These are phyloP conservation scores for Larix sibirica DNA, from an alignment of 83 land plant species.

Conservation along the genomic window DNA sequence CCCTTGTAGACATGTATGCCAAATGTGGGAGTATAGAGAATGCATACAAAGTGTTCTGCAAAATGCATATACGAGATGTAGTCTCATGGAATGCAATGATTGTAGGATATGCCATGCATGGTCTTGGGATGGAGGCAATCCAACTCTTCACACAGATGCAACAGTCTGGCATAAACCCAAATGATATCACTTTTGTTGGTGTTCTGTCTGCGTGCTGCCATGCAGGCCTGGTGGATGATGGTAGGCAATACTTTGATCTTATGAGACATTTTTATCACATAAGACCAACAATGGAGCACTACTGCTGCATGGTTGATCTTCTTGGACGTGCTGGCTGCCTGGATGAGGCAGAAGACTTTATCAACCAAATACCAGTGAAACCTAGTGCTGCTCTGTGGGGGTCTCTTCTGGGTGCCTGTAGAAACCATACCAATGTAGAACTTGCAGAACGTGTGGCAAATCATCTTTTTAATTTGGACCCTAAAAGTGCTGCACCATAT, in stretches of 20 bases:
- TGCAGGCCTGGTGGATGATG: conserved; percentile 26
- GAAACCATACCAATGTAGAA: conserved; percentile 22
- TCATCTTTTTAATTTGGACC: conserved; percentile 20
- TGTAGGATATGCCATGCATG: conserved; percentile 27
- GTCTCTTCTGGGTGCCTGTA: conserved; percentile 24
- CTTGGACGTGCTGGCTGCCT: conserved; percentile 30
- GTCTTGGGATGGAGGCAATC: conserved; percentile 11
- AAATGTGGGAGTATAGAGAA: conserved; percentile 13
- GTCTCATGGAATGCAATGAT: conserved; percentile 23
- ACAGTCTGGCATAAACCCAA: conserved; percentile 22
- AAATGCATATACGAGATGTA: conserved; percentile 7
- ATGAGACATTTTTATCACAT: conserved; percentile 21
- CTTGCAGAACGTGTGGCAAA: conserved; percentile 23
- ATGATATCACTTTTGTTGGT: conserved; percentile 20
- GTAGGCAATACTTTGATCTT: conserved; percentile 17
- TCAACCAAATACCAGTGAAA: conserved; percentile 21
- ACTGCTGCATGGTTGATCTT: conserved; percentile 27
- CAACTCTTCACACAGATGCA: conserved; percentile 26
- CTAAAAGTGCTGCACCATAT: conserved; percentile 21
- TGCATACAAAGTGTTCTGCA: conserved; percentile 18
- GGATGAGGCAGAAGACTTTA: conserved; percentile 28
- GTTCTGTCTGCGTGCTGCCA: conserved; percentile 31
- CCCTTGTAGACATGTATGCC: conserved; percentile 32
- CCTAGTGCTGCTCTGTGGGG: conserved; percentile 26
- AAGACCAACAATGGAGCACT: conserved; percentile 26